A percentile compares a stretch with the other conserved stretches of the same genome.
Conservation (phyloP, 2,329 filamentous ascomycete species). For the Sordariomycetes sp. region DNA sequence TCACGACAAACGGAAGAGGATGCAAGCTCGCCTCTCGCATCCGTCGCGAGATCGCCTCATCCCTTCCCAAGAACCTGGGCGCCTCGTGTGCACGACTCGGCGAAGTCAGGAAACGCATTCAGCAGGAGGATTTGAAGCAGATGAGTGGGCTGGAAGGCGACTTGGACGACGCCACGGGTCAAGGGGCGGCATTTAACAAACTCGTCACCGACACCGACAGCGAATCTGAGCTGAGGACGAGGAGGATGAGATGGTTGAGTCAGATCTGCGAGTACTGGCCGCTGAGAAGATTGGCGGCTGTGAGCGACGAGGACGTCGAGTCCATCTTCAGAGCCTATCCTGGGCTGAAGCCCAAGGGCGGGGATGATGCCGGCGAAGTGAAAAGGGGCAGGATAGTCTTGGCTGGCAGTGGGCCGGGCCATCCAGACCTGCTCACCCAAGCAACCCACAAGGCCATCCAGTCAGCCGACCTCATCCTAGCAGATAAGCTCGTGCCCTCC, state of each 20-base stretch:
- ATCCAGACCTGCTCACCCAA: slow-evolving; percentile 82
- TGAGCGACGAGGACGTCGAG: slow-evolving; percentile 73
- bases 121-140: slow-evolving; percentile 36
- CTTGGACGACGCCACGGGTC: slow-evolving; percentile 57
- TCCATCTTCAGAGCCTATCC: slow-evolving; percentile 66
- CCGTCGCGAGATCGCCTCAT: slow-evolving; percentile 75
- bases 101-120: slow-evolving; percentile 57
- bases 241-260: slow-evolving; percentile 84
- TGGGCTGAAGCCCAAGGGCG: slow-evolving; percentile 13
- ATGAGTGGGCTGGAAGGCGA: slow-evolving; percentile 21
- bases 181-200: slow-evolving; percentile 76
- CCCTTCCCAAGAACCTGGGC: slow-evolving; percentile 68
- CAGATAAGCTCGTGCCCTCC: slow-evolving; percentile 78
- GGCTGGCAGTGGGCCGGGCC: slow-evolving; percentile 85
- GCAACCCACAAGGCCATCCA: slow-evolving; percentile 71
- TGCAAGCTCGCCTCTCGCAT: slow-evolving; percentile 90
- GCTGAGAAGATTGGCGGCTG: slow-evolving; percentile 66
- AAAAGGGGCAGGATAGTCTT: slow-evolving; percentile 67
- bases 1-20: slow-evolving; percentile 89
- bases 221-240: slow-evolving; percentile 64
- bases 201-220: slow-evolving; percentile 69
- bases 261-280: slow-evolving; percentile 99
- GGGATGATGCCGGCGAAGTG: slow-evolving; percentile 1
- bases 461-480: slow-evolving; percentile 68
- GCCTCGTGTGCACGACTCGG: slow-evolving; percentile 70